phyloP scores from a whole-genome alignment of 2,329 filamentous ascomycete species.

The Pseudocercospora cruenta region DNA sequence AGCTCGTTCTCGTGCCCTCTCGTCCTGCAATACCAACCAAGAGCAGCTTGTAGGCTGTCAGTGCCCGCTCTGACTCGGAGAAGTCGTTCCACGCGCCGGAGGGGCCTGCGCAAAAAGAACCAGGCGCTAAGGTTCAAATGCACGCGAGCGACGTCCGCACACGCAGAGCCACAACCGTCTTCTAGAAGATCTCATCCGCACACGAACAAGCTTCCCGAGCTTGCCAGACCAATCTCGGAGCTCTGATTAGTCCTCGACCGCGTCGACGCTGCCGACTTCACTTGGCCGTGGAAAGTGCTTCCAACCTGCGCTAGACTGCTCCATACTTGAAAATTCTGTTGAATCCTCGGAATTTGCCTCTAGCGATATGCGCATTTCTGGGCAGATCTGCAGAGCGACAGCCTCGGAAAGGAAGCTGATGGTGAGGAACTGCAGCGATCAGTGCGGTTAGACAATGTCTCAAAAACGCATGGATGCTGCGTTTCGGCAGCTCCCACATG shows the following conservation, averaged over 20 bases:
- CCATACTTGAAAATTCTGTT: background rate
- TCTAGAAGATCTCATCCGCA: conserved; percentile 10
- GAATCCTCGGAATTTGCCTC: conserved; percentile 4
- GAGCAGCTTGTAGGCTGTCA: background rate
- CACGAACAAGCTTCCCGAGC: conserved; percentile 1
- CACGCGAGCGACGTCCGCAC: conserved; percentile 5
- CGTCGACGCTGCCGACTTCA: background rate
- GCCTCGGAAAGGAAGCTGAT: conserved; percentile 7
- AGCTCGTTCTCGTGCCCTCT: conserved; percentile 4
- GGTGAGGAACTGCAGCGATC: background rate
- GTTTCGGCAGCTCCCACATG: conserved; percentile 6
- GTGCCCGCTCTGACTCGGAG: background rate
- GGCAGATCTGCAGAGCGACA: conserved; percentile 1
- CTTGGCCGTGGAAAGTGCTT: background rate
- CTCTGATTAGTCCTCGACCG: background rate
- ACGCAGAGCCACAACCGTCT: background rate
- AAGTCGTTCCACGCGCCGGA: conserved; percentile 3
- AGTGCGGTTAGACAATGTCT: conserved; percentile 4
- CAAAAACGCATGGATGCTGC: conserved; percentile 6
- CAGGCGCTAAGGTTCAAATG: conserved; percentile 1
- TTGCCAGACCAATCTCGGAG: conserved; percentile 4
- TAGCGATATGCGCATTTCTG: background rate
- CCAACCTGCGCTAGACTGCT: background rate
- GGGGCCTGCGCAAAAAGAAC: background rate
- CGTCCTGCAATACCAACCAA: conserved; percentile 5